Percentiles rank a stretch among this genome's conserved stretches.
Conservation (phyloP, 2,329 filamentous ascomycete genomes). For the Scolecobasidium constrictum region DNA sequence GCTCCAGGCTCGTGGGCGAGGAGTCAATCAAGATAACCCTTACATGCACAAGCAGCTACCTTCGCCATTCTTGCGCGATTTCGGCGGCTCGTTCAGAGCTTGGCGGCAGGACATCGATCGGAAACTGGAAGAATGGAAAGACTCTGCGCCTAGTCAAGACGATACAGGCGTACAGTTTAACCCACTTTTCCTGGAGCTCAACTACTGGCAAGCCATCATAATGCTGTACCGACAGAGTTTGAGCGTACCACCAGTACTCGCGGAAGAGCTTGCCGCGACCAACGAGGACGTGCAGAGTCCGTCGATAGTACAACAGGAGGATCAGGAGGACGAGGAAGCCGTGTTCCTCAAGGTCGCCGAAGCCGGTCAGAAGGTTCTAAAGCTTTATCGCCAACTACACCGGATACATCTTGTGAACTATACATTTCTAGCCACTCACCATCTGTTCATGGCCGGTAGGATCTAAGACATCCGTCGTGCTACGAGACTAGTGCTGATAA, state of each 20-base stretch:
- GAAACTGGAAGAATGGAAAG: slow-evolving; percentile 77
- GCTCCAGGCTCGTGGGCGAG: slow-evolving; percentile 58
- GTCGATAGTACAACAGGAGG: slow-evolving; percentile 51
- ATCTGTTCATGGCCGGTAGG: slow-evolving; percentile 89
- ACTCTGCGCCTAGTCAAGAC: slow-evolving; percentile 61
- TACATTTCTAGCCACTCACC: slow-evolving; percentile 89
- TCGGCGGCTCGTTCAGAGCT: slow-evolving; percentile 65
- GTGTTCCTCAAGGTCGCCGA: slow-evolving; percentile 93
- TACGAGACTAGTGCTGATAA: not conserved
- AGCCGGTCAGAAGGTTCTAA: slow-evolving; percentile 83
- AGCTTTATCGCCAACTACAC: slow-evolving; percentile 83
- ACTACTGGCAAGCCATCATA: slow-evolving; percentile 96
- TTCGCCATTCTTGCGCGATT: slow-evolving; percentile 75
- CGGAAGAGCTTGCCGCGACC: slow-evolving; percentile 57
- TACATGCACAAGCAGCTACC: slow-evolving; percentile 70
- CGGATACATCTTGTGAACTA: slow-evolving; percentile 85
- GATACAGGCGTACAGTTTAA: slow-evolving; percentile 85
- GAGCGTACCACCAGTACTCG: slow-evolving; percentile 73
- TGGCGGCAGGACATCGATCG: slow-evolving; percentile 85
- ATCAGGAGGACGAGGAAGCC: slow-evolving; percentile 73
- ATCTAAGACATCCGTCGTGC: slow-evolving; percentile 6
- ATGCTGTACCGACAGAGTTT: slow-evolving; percentile 90
- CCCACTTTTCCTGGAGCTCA: slow-evolving; percentile 81
- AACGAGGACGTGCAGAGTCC: slow-evolving; percentile 49
- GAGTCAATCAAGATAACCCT: slow-evolving; percentile 53